Conservation (phyloP, 257 asterid species). For the Paraleonurus japonicus region DNA sequence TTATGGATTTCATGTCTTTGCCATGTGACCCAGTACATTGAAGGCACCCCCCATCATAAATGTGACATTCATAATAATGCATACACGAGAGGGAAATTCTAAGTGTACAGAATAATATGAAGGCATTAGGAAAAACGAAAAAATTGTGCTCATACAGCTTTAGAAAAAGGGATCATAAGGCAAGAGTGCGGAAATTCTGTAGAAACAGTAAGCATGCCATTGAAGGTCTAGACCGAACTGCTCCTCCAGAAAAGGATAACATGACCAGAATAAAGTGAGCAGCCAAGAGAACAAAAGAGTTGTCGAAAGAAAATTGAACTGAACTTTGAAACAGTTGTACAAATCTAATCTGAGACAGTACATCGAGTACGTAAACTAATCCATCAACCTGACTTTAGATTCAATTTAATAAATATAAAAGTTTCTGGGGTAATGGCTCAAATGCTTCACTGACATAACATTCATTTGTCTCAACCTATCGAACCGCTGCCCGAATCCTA, state of each 20-base stretch:
- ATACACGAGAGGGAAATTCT: not conserved
- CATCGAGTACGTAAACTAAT: not conserved
- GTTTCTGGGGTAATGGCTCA: not conserved
- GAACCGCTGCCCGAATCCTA: not conserved
- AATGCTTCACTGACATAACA: not conserved
- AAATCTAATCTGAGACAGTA: not conserved
- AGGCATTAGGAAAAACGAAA: not conserved
- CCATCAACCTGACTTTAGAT: not conserved
- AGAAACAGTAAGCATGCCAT: not conserved
- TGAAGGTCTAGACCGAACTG: conserved; percentile 1
- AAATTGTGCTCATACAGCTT: not conserved
- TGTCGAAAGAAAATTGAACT: not conserved
- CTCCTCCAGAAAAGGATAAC: conserved; percentile 16
- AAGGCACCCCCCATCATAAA: not conserved
- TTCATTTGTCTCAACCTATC: not conserved
- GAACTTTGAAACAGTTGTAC: not conserved
- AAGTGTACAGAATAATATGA: not conserved
- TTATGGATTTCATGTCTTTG: not conserved
- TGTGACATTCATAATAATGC: not conserved
- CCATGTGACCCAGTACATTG: not conserved
- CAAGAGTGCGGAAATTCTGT: not conserved
- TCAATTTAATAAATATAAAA: not conserved
- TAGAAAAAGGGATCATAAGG: not conserved
- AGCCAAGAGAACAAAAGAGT: not conserved
- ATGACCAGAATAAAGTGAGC: not conserved